These are phyloP conservation scores for Cichorium intybus DNA, from an alignment of 140 eudicot species.

Conservation along the genomic window DNA sequence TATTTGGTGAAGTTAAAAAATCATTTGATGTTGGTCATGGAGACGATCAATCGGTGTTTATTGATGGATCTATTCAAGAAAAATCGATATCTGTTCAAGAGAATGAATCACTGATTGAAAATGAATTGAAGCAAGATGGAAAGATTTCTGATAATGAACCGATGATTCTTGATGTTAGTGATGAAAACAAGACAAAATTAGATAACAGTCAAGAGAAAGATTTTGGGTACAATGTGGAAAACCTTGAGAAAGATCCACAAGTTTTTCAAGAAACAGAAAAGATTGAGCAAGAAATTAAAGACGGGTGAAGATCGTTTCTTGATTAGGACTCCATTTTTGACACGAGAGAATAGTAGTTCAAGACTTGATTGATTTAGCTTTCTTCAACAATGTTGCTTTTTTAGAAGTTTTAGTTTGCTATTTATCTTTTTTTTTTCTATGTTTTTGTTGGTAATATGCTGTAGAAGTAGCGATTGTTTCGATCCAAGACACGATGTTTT, in stretches of 20 bases:
- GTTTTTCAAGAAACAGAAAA: slow-evolving; percentile 18
- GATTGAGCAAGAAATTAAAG: not conserved
- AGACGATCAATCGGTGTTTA: slow-evolving; percentile 14
- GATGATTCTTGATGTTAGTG: slow-evolving; percentile 17
- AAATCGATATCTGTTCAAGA: slow-evolving; percentile 20
- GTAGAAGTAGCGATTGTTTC: slow-evolving; percentile 9
- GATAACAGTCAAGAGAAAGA: slow-evolving; percentile 9
- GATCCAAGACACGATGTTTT: not conserved
- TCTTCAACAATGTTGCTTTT: slow-evolving; percentile 8
- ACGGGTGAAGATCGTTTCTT: slow-evolving; percentile 17
- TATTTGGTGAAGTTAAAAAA: slow-evolving; percentile 10
- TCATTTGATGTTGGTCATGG: not conserved
- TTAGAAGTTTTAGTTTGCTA: slow-evolving; percentile 11
- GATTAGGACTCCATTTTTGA: slow-evolving; percentile 28
- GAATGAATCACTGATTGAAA: slow-evolving; percentile 11
- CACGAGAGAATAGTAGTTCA: slow-evolving; percentile 19
- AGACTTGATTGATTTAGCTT: slow-evolving; percentile 1
- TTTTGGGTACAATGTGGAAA: slow-evolving; percentile 1
- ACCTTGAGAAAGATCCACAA: slow-evolving; percentile 8
- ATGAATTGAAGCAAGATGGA: slow-evolving; percentile 17
- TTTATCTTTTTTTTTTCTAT: slow-evolving; percentile 9
- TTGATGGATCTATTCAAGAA: slow-evolving; percentile 21
- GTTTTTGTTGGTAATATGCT: not conserved
- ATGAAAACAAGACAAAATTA: slow-evolving; percentile 14
- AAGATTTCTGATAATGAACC: slow-evolving; percentile 10